Percentiles rank a stretch among this genome's conserved stretches.
Conservation (phyloP, 2,329 filamentous ascomycete genomes). For the Trichoderma polysporum region DNA sequence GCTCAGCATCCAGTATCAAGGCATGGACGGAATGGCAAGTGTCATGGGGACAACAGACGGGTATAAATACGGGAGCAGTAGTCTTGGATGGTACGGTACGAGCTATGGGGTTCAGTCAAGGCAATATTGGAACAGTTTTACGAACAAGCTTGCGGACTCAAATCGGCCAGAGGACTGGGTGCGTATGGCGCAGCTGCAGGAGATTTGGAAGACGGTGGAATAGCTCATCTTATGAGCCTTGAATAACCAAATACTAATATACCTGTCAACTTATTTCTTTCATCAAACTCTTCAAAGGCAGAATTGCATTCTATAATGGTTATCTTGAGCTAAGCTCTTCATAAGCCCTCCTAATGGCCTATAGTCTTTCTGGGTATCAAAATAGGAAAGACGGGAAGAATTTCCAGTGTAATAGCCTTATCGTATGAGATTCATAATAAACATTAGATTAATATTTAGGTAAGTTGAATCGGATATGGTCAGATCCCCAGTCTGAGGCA, state of each 20-base stretch:
- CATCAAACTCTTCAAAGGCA: too few relatives aligned
- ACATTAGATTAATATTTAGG: too few relatives aligned
- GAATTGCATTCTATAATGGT: too few relatives aligned
- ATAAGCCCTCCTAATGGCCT: too few relatives aligned
- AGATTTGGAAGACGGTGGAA: slow-evolving; percentile 12
- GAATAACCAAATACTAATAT: not conserved
- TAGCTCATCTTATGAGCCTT: not conserved
- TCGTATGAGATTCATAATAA: too few relatives aligned
- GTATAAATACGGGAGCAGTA: not conserved
- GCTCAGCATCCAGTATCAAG: slow-evolving; percentile 1
- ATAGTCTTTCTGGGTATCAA: too few relatives aligned
- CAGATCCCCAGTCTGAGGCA: too few relatives aligned
- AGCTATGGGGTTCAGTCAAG: not conserved
- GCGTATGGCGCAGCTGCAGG: slow-evolving; percentile 4
- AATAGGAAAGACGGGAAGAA: too few relatives aligned
- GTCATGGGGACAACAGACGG: not conserved
- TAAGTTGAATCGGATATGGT: too few relatives aligned
- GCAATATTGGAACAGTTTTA: not conserved
- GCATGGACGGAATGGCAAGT: not conserved
- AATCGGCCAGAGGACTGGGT: slow-evolving; percentile 1
- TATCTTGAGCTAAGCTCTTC: too few relatives aligned
- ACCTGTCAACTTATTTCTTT: not conserved
- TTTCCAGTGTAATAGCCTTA: too few relatives aligned
- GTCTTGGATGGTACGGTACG: slow-evolving; percentile 7
- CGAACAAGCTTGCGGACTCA: not conserved